Conservation (phyloP, 352 stramenopile genomes). For the Blastocystis sp. region DNA sequence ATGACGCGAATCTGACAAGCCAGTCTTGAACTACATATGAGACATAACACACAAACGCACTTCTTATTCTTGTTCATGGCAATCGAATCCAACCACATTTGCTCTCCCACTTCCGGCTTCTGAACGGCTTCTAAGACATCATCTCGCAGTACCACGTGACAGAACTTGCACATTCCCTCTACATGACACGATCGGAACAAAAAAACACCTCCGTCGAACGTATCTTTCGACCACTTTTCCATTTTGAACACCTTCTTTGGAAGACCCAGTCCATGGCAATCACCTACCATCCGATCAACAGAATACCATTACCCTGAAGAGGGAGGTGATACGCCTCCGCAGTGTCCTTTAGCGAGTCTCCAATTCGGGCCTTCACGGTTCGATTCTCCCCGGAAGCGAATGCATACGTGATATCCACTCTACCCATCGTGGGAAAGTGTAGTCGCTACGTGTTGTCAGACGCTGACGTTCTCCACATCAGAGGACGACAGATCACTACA, state of each 20-base stretch:
- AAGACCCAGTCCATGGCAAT: slow-evolving; percentile 2
- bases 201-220: not conserved
- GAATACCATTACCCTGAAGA: not conserved
- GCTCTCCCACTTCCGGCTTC: not conserved
- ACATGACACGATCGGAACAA: not conserved
- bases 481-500: too few relatives aligned
- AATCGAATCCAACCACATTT: slow-evolving; percentile 49
- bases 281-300: not conserved
- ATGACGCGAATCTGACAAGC: slow-evolving; percentile 23
- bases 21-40: slow-evolving; percentile 25
- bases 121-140: not conserved
- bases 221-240: slow-evolving; percentile 7
- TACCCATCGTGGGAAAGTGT: too few relatives aligned
- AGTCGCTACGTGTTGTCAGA: too few relatives aligned
- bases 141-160: slow-evolving; percentile 18
- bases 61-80: not conserved
- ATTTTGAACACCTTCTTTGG: slow-evolving; percentile 37
- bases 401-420: slow-evolving; percentile 31
- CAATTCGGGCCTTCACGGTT: slow-evolving; percentile 18
- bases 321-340: slow-evolving; percentile 17
- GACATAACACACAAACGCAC: not conserved
- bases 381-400: not conserved
- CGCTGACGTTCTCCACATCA: too few relatives aligned
- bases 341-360: slow-evolving; percentile 32
- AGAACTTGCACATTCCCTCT: slow-evolving; percentile 4